Evolutionary conservation across 768 basidiomycete species (phyloP).

Genomic region (Hirschioporus abietinus): DNA sequence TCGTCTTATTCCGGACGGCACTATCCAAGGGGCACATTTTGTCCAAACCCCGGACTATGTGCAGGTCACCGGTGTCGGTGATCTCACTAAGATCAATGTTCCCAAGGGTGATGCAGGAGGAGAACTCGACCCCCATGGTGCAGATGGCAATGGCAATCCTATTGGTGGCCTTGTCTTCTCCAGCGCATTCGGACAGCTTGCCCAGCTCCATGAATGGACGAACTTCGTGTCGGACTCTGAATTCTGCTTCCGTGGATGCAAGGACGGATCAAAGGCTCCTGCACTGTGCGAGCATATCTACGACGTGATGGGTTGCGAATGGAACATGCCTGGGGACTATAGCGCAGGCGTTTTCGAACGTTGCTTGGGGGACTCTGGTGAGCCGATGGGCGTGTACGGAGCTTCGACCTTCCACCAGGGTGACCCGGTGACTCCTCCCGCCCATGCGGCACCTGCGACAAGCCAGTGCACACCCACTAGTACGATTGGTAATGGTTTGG

Average conservation of each 20-base stretch:
- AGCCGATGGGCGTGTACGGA: conserved; percentile 35
- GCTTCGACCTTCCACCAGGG: conserved; percentile 32
- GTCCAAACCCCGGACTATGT: conserved; percentile 23
- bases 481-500: conserved; percentile 41
- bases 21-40: conserved; percentile 21
- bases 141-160: conserved; percentile 27
- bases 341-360: conserved; percentile 31
- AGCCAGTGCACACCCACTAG: conserved; percentile 29
- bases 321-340: conserved; percentile 30
- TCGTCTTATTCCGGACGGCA: conserved; percentile 21
- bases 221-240: conserved; percentile 23
- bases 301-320: conserved; percentile 19
- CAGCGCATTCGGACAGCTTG: conserved; percentile 24
- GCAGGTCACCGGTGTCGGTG: conserved; percentile 26
- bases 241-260: conserved; percentile 30
- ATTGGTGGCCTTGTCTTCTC: conserved; percentile 32
- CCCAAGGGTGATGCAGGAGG: conserved; percentile 31
- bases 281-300: conserved; percentile 26
- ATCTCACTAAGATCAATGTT: conserved; percentile 37
- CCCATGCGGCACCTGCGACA: conserved; percentile 34
- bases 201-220: conserved; percentile 12
- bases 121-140: conserved; percentile 37
- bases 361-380: conserved; percentile 47
- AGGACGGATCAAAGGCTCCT: conserved; percentile 20
- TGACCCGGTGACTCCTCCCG: conserved; percentile 30